Percentiles rank a stretch among this genome's conserved stretches.
Evolutionary conservation across 2,329 filamentous ascomycete species (phyloP).

Genomic region (Pseudogymnoascus sp.): DNA sequence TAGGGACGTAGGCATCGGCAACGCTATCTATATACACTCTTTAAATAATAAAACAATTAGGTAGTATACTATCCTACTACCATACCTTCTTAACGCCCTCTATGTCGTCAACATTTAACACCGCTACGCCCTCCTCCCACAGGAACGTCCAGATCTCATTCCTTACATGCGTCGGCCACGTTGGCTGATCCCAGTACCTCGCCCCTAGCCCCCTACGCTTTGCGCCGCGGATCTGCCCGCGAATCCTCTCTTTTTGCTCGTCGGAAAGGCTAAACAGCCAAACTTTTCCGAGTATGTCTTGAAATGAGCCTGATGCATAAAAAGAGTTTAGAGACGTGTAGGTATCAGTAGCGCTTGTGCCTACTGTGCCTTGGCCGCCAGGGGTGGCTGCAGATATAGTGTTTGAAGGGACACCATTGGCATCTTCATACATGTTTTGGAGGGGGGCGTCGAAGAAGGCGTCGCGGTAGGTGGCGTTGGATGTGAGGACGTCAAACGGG

Average conservation of each 20-base stretch:
- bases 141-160: conserved; percentile 49
- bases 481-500: conserved; percentile 46
- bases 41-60: neutral
- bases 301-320: conserved; percentile 56
- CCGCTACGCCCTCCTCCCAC: conserved; percentile 47
- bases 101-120: conserved; percentile 52
- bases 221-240: conserved; percentile 38
- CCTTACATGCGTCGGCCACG: conserved; percentile 45
- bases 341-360: conserved; percentile 28
- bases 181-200: conserved; percentile 52
- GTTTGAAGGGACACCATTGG: conserved; percentile 21
- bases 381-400: neutral
- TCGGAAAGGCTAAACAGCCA: conserved; percentile 37
- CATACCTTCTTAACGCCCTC: neutral
- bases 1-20: too few species aligned
- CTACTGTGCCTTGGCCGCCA: conserved; percentile 36
- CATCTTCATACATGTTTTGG: conserved; percentile 30
- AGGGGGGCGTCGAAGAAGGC: conserved; percentile 61
- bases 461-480: conserved; percentile 48
- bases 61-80: neutral
- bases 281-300: conserved; percentile 40
- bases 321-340: conserved; percentile 52
- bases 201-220: conserved; percentile 46
- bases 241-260: conserved; percentile 36
- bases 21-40: neutral